These are phyloP conservation scores for Saitozyma podzolica DNA, from an alignment of 768 basidiomycete species.

Conservation along the genomic window DNA sequence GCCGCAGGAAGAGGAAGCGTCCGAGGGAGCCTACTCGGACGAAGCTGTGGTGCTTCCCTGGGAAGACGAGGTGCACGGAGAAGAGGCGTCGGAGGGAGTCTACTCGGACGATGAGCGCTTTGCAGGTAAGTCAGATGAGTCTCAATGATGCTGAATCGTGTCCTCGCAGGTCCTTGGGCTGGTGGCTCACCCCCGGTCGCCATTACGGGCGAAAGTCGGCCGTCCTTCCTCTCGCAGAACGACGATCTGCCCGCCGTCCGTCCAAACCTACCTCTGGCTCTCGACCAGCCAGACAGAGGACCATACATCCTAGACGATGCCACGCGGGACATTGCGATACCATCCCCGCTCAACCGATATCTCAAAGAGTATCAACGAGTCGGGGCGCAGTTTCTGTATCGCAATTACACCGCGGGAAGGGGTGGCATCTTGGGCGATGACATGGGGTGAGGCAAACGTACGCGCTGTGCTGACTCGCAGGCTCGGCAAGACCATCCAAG, in stretches of 20 bases:
- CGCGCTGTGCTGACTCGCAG: conserved; percentile 15
- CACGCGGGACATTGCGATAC: conserved; percentile 37
- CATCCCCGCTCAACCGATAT: conserved; percentile 68
- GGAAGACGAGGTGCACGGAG: conserved; percentile 9
- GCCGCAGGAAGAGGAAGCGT: conserved; percentile 3
- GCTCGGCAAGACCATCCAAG: conserved; percentile 90
- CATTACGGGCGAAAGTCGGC: neutral
- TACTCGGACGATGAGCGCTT: conserved; percentile 36
- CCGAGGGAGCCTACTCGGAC: conserved; percentile 19
- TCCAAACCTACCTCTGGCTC: conserved; percentile 25
- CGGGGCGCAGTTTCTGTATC: conserved; percentile 78
- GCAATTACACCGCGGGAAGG: conserved; percentile 64
- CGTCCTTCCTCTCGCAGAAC: neutral
- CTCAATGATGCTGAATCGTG: too few species aligned
- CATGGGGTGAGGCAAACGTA: conserved; percentile 70
- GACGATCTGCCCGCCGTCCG: conserved; percentile 18
- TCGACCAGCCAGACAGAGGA: conserved; percentile 24
- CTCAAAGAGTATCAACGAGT: conserved; percentile 89
- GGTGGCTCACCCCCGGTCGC: neutral
- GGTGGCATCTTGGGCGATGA: conserved; percentile 93
- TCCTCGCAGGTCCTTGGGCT: too few species aligned
- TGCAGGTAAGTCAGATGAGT: conserved; percentile 5
- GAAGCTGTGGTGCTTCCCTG: conserved; percentile 18
- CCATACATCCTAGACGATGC: conserved; percentile 27
- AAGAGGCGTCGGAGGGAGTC: conserved; percentile 18